Evolutionary conservation across 371 early-diverging fungal species (phyloP).

Genomic region (Dichotomocladium elegans): DNA sequence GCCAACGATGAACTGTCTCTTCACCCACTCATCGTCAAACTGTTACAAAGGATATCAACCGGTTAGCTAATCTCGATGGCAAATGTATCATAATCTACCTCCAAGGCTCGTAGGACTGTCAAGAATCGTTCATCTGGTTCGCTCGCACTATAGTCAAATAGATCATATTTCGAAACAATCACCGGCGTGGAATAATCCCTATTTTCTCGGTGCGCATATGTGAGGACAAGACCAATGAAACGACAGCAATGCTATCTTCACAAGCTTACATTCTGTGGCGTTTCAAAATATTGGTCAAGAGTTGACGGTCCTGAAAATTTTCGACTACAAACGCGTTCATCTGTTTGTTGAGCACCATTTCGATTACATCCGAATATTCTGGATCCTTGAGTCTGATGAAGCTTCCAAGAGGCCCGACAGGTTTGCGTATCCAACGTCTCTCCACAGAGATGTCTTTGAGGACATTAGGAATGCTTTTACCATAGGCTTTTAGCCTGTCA

Average conservation of each 20-base stretch:
- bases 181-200: constrained; percentile 34
- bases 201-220: neutral
- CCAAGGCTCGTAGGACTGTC: constrained; percentile 69
- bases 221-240: neutral
- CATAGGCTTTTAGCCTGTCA: constrained; percentile 70
- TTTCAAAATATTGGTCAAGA: constrained; percentile 50
- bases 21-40: constrained; percentile 71
- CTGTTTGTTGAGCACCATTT: constrained; percentile 62
- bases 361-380: constrained; percentile 65
- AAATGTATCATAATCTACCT: constrained; percentile 17
- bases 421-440: constrained; percentile 55
- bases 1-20: constrained; percentile 71
- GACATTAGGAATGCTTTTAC: constrained; percentile 65
- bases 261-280: constrained; percentile 35
- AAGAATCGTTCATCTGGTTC: constrained; percentile 63
- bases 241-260: neutral
- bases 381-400: constrained; percentile 63
- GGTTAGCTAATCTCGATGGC: neutral
- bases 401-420: constrained; percentile 86
- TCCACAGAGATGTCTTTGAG: constrained; percentile 58
- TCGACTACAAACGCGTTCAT: constrained; percentile 80
- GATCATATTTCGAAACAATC: constrained; percentile 56
- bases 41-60: neutral
- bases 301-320: constrained; percentile 60
- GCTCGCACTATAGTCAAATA: constrained; percentile 69